Evolutionary conservation across 257 asterid species (phyloP), one percentile per base, ranked within the genome.

Genomic region (Fraxinus excelsior): DNA sequence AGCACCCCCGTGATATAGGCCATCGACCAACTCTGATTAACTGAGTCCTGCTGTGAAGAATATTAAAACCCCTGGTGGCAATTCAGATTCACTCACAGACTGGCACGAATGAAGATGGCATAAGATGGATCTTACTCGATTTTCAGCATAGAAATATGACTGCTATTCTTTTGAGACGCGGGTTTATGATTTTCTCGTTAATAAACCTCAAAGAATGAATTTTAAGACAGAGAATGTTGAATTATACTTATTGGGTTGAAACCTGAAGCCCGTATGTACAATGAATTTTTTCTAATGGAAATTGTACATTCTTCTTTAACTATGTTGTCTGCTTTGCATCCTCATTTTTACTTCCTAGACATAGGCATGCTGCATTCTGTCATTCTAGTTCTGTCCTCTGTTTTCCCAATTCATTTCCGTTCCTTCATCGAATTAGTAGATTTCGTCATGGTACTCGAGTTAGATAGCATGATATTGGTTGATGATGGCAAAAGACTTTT

Each of bases 1-100:
- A 85, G 83, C 97, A 94, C 37, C 98, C 98, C 14, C 86, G 80
- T 67, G 70, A 32, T 74, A 68, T 49, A 79, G 81, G 65, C 80
- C 70, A 65, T 76, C 86, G 14, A 35, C 79, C 66, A 74, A 64
- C 81, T 70, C 85, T 64, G 42, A 73, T 72, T 67, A 67, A 28
- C 42, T 29, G 11, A 73, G 65, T 66, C 73, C 46, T 10, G 72
- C 62, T 40, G 42, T 12, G 46, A 66, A 53, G 64, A 37, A 65
- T 58, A 9, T 84, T 3, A 37, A 77, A 80, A 25, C 21, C 78
- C 78, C 68, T 60, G 67, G 21, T 35, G 35, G 46, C 12, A 38
- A 58, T 76, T 70, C 64, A 13, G 74, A 69, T 42, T 71, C 82
- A 37, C 76, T 75, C 68, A 5, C 67, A 72, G 72, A 26, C 21